Conservation (phyloP, 352 stramenopile genomes). For the Phytophthora meadii region DNA sequence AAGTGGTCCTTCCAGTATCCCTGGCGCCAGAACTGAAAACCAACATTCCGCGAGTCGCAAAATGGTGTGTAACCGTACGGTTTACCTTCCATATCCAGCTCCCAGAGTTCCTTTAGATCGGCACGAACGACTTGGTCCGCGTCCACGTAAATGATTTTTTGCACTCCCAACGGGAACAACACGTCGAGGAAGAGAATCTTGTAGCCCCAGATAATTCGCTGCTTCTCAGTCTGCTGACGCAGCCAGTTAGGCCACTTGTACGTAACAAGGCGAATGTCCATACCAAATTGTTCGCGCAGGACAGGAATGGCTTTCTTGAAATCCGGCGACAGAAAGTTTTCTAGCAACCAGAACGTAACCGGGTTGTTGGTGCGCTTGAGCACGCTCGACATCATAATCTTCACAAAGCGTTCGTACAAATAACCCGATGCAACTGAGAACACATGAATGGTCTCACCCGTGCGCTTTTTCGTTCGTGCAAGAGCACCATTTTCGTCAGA, state of each 20-base stretch:
- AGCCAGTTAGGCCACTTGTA: slow-evolving; percentile 99
- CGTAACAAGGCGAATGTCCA: slow-evolving; percentile 99
- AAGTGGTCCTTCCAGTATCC: slow-evolving; percentile 99
- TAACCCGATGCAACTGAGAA: slow-evolving; percentile 98
- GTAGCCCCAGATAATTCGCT: slow-evolving; percentile 99
- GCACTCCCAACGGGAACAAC: slow-evolving; percentile 98
- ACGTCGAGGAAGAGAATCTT: slow-evolving; percentile 99
- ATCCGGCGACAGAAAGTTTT: slow-evolving; percentile 98
- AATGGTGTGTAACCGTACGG: slow-evolving; percentile 99
- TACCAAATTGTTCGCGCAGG: slow-evolving; percentile 94
- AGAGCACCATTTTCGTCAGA: slow-evolving; percentile 20
- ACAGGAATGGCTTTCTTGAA: slow-evolving; percentile 97
- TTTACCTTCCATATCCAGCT: slow-evolving; percentile 97
- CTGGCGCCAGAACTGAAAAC: slow-evolving; percentile 98
- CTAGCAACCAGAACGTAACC: slow-evolving; percentile 99
- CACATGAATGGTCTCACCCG: slow-evolving; percentile 97
- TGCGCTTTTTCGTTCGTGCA: slow-evolving; percentile 41
- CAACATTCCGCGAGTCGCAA: slow-evolving; percentile 96
- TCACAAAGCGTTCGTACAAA: slow-evolving; percentile 99
- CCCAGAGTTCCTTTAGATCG: slow-evolving; percentile 98
- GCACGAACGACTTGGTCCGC: slow-evolving; percentile 98
- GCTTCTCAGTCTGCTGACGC: slow-evolving; percentile 98
- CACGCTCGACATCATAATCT: slow-evolving; percentile 99
- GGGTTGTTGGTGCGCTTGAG: slow-evolving; percentile 95
- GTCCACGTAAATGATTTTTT: slow-evolving; percentile 99